Percentiles rank a stretch among this genome's conserved stretches.
These are phyloP conservation scores for Rhinocladiella similis DNA, from an alignment of 2,329 filamentous ascomycete species.

Conservation along the genomic window DNA sequence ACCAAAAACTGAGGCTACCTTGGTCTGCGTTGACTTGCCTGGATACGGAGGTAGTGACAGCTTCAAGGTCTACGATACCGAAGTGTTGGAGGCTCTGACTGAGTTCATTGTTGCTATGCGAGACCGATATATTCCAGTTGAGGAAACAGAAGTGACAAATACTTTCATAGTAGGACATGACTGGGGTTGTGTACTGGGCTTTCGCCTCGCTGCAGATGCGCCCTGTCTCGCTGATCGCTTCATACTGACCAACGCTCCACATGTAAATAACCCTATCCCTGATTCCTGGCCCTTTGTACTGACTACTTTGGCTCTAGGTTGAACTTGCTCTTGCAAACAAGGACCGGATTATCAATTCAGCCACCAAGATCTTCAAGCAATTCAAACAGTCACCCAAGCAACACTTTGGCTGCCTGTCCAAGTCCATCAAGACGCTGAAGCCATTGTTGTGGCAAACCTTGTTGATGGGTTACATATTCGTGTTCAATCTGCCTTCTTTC, in stretches of 20 bases:
- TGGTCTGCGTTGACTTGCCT: conserved; percentile 59
- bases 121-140: conserved; percentile 38
- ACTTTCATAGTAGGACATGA: conserved; percentile 52
- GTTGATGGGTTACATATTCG: conserved; percentile 57
- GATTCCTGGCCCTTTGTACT: not conserved
- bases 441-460: conserved; percentile 51
- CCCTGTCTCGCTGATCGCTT: conserved; percentile 56
- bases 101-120: conserved; percentile 56
- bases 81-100: conserved; percentile 54
- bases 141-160: conserved; percentile 41
- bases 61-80: conserved; percentile 50
- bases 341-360: conserved; percentile 40
- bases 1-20: conserved; percentile 41
- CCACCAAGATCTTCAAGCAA: conserved; percentile 52
- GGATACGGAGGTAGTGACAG: conserved; percentile 60
- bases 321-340: conserved; percentile 45
- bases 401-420: conserved; percentile 47
- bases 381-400: conserved; percentile 45
- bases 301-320: conserved; percentile 35
- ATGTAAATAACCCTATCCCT: conserved; percentile 43
- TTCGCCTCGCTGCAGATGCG: conserved; percentile 60
- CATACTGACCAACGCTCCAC: conserved; percentile 54
- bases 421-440: conserved; percentile 43
- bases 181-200: conserved; percentile 55
- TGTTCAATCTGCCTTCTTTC: conserved; percentile 51